Evolutionary conservation across 208 protist species (phyloP), one percentile per base, ranked within the genome.

Genomic region (Crithidia bombi): DNA sequence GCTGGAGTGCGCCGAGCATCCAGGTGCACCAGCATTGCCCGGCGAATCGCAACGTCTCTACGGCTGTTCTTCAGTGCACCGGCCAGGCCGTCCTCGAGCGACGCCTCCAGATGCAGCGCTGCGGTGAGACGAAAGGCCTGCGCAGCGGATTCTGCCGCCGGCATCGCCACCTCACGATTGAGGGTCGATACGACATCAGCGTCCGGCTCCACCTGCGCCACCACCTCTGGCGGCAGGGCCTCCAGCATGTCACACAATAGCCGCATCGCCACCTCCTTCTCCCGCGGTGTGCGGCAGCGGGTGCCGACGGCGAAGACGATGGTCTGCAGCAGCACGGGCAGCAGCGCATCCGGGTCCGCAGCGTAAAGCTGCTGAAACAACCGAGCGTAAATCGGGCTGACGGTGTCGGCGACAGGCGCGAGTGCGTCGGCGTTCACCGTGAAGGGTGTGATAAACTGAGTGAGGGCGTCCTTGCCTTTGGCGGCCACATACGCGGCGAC

Each of bases 261-360:
- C 19, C 57, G 75, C 77, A 93, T 81, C 28, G 89, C 81, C 30
- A 81, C 75, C 26, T 76, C 79, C 73, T 94, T 96, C 67, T 96
- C 92, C 51, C 69, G 71, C 44, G 81, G 69, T 11, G 82, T 78
- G 58, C 89, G 85, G 73, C 92, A 94, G 61, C 86, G 79, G 10
- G 69, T 83, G 49, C 76, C 57, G 25, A 96, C 77, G 50, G 84
- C 69, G 23, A 71, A 61, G 21, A 80, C 78, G 23, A 73, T 65
- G 0, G 85, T 81, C 51, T 90, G 55, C 26, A 83, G 52, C 58
- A 93, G 81, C 17, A 70, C 62, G 26, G 61, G 28, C 17, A 82
- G 59, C 33, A 91, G 51, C 32, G 36, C 26, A 5, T 36, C 59
- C 0, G 50, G 61, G 36, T 51, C 46, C 28, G 49, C 57, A 28